A percentile compares a stretch with the other conserved stretches of the same genome.
phyloP scores from a whole-genome alignment of 805 yeast genomes.

The Komagataella populi region DNA sequence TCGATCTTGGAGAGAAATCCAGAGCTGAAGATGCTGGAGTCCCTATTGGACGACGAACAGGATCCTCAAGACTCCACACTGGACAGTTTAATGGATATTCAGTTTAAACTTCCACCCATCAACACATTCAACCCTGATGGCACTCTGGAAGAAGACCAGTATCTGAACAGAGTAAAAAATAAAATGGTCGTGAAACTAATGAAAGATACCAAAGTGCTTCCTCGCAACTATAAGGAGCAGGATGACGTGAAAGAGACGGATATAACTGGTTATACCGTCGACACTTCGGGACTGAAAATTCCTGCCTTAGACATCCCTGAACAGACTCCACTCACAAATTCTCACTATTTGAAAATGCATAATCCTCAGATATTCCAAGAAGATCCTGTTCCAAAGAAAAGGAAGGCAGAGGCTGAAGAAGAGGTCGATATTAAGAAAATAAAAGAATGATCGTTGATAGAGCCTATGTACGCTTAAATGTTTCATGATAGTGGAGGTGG shows the following conservation, averaged over 20 bases:
- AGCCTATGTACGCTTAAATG: neutral
- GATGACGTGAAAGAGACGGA: neutral
- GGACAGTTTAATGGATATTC: neutral
- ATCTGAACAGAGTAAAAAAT: neutral
- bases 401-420: neutral
- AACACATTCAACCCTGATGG: neutral
- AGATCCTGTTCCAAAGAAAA: neutral
- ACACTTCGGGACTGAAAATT: neutral
- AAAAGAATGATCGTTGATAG: neutral
- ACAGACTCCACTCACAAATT: neutral
- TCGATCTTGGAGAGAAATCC: neutral
- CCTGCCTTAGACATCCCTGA: neutral
- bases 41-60: neutral
- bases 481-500: neutral
- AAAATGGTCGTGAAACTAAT: neutral
- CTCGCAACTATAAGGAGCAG: neutral
- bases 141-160: neutral
- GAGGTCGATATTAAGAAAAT: neutral
- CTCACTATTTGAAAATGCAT: neutral
- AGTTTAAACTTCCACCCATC: neutral
- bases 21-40: neutral
- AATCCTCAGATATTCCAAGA: neutral
- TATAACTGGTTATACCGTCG: neutral
- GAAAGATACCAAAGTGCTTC: neutral
- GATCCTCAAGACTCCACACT: neutral